Base-by-base conservation (phyloP, 2,329 filamentous ascomycete species). In the Sporothrix phasma region DNA sequence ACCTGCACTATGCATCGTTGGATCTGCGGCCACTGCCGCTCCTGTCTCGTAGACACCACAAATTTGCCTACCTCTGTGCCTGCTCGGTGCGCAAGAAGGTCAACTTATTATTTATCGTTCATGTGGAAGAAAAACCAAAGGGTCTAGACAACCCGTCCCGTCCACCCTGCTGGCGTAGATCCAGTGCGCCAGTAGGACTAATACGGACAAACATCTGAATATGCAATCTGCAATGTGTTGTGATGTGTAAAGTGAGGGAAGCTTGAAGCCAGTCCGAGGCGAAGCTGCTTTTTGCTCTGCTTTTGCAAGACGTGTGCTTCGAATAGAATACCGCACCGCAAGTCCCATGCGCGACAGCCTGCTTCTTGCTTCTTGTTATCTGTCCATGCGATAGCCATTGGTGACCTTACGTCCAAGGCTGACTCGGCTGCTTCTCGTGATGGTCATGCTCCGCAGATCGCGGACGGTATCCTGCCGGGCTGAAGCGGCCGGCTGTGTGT, bases 91-190 rank as follows among this genome's bases (percentile, higher is more conserved):
- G 79, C 80, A 77, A 74, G 78, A 75, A 77, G 81, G 82, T 84
- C 77, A 84, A 82, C 79, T 82, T 81, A 72, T 73, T 74, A 75
- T 74, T 77, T 79, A 77, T 84, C 81, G 81, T 80, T 82, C 61
- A 76, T 71, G 82, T 85, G 83, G 83, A 80, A 85, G 81, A 85
- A 79, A 71, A 80, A 84, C 72, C 76, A 75, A 74, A 79, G 74
- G 83, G 83, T 81, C 83, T 85, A 85, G 83, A 86, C 83, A 85
- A 81, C 83, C 83, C 73, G 82, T 84, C 82, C 80, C 77, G 79
- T 86, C 83, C 83, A 85, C 83, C 83, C 83, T 83, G 82, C 76
- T 80, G 77, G 76, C 78, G 82, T 80, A 76, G 79, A 81, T 66
- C 68, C 65, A 69, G 78, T 84, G 80, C 81, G 81, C 75, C 76